A percentile compares a stretch with the other conserved stretches of the same genome.
Evolutionary conservation across 2,329 filamentous ascomycete species (phyloP).

Genomic region (Pseudocercospora cruenta): DNA sequence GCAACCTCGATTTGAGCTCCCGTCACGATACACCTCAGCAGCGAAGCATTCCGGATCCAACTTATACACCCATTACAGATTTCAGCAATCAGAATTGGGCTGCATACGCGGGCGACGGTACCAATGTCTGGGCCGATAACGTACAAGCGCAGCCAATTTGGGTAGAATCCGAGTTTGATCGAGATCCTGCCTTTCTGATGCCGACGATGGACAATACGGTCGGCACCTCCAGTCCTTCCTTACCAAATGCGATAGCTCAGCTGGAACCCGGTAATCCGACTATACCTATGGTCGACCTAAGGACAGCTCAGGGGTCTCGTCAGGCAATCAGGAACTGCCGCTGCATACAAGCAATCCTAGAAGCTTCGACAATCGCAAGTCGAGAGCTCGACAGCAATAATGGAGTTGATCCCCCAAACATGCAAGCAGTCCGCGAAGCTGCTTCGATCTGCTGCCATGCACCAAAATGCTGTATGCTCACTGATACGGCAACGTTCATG

Average conservation of each 20-base stretch:
- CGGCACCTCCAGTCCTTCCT: neutral
- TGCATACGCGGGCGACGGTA: neutral
- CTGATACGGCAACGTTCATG: neutral
- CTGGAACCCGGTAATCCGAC: neutral
- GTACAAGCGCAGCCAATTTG: neutral
- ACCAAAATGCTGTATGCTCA: slow-evolving; percentile 1
- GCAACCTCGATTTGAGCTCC: neutral
- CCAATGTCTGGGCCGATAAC: neutral
- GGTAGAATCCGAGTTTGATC: neutral
- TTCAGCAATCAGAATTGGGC: neutral
- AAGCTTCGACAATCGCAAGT: slow-evolving; percentile 4
- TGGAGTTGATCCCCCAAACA: neutral
- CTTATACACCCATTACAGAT: neutral
- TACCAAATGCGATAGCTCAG: neutral
- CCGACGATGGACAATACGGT: neutral
- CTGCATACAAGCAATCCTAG: slow-evolving; percentile 7
- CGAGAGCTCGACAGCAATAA: neutral
- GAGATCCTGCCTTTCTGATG: neutral
- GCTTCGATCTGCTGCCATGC: neutral
- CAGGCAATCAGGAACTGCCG: neutral
- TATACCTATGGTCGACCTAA: neutral
- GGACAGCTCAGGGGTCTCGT: neutral
- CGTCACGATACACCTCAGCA: neutral
- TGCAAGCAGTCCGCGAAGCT: neutral
- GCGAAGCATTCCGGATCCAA: neutral